Percentiles rank a stretch among this genome's conserved stretches.
Evolutionary conservation across 2,329 filamentous ascomycete genomes (phyloP).

Genomic region (Colletotrichum magnum): DNA sequence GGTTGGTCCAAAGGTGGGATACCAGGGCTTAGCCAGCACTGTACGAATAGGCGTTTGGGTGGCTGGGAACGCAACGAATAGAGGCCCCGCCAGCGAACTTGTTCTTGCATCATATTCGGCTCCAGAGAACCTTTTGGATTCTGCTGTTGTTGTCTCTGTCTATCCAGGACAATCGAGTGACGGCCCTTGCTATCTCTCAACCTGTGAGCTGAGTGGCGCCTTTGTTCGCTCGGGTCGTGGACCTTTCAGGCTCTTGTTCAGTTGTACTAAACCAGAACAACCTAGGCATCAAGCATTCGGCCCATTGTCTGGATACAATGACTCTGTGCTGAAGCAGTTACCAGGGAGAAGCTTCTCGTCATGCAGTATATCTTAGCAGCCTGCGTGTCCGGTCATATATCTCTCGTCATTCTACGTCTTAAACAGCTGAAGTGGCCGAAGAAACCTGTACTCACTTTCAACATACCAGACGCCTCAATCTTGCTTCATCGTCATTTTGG

Average conservation of each 20-base stretch:
- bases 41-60: slow-evolving; percentile 47
- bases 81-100: slow-evolving; percentile 36
- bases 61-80: slow-evolving; percentile 40
- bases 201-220: neutral
- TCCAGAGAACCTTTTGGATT: neutral
- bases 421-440: too few relatives aligned
- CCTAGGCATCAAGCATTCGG: neutral
- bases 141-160: neutral
- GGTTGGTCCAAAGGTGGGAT: slow-evolving; percentile 39
- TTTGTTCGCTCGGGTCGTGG: slow-evolving; percentile 14
- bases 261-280: neutral
- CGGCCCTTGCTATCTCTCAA: neutral
- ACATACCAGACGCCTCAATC: too few relatives aligned
- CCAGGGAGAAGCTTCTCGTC: too few relatives aligned
- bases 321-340: neutral
- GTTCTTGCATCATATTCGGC: slow-evolving; percentile 19
- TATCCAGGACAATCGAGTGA: neutral
- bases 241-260: neutral
- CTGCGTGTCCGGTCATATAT: too few relatives aligned
- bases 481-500: too few relatives aligned
- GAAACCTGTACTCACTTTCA: too few relatives aligned
- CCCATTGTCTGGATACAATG: slow-evolving; percentile 11
- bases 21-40: slow-evolving; percentile 41
- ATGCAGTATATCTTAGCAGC: too few relatives aligned
- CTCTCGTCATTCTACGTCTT: too few relatives aligned